Evolutionary conservation across 768 basidiomycete species (phyloP), one percentile per base, ranked within the genome.

Genomic region (Suillus spraguei): DNA sequence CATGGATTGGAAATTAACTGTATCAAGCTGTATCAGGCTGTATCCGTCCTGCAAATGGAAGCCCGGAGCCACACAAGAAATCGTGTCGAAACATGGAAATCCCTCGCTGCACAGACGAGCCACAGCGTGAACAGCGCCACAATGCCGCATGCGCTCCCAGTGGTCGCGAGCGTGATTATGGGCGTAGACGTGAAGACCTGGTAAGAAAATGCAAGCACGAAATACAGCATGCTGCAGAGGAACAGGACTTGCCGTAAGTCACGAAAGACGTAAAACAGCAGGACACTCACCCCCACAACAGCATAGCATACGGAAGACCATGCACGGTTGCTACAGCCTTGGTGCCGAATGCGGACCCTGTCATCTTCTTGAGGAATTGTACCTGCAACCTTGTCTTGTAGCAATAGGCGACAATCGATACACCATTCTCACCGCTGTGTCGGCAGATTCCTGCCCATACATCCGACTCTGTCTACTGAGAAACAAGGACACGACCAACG

Each of bases 221-320:
- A 77, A 28, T 65, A 66, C 2, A 71, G 56, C 64, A 73, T 69
- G 16, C 75, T 77, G 35, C 38, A 32, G 11, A 20, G 28, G 22
- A 61, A 54, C 22, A 28, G 16, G 35, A 38, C 60, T 17, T 36
- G 4, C 13, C n/a, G 49, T 38, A 28, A 50, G 60, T 16, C 4
- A 28, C 16, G 22, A 6, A 32, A n/a, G 17, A 35, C 5, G 1
- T 4, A 55, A 22, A 28, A 36, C 28, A 59, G 9, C 14, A 56
- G 38, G 9, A 22, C 10, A 77, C 83, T 68, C 69, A 84, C 83
- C 78, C 79, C 83, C 83, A 85, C 72, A 84, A 80, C 38, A 85
- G 71, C 32, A 84, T 66, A 13, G 83, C 81, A 63, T 82, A 83
- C 1, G 84, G 83, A 39, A 85, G 66, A 62, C 81, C 79, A 65